phyloP scores from a whole-genome alignment of 1,139 yeast species.

The Hanseniaspora uvarum region DNA sequence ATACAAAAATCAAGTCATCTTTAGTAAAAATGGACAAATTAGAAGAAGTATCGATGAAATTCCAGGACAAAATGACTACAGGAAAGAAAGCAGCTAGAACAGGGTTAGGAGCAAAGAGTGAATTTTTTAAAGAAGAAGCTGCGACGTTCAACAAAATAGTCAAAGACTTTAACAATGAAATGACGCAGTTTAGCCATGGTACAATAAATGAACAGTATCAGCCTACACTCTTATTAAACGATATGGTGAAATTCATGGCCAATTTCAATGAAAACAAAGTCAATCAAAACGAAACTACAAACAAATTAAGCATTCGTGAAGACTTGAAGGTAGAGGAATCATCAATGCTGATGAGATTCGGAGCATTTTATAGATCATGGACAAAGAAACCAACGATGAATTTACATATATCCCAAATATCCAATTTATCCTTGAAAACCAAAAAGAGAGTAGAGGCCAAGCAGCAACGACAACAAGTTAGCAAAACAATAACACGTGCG shows the following conservation, averaged over 20 bases:
- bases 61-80: slow-evolving; percentile 6
- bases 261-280: slow-evolving; percentile 22
- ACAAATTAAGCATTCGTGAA: slow-evolving; percentile 19
- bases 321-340: slow-evolving; percentile 34
- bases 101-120: slow-evolving; percentile 17
- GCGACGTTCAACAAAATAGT: slow-evolving; percentile 9
- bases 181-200: slow-evolving; percentile 13
- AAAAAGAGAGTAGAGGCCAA: slow-evolving; percentile 28
- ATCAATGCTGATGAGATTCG: slow-evolving; percentile 45
- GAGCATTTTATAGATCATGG: slow-evolving; percentile 42
- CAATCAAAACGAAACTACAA: slow-evolving; percentile 21
- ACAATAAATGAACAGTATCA: slow-evolving; percentile 4
- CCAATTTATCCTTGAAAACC: slow-evolving; percentile 51
- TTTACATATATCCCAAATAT: slow-evolving; percentile 64
- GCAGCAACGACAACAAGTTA: slow-evolving; percentile 29
- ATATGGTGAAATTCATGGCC: slow-evolving; percentile 15
- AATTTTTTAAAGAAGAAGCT: slow-evolving; percentile 16
- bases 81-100: neutral
- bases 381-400: slow-evolving; percentile 43
- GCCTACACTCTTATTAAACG: slow-evolving; percentile 16
- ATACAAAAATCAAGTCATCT: slow-evolving; percentile 3
- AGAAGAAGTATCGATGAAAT: slow-evolving; percentile 5
- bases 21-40: slow-evolving; percentile 1
- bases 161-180: slow-evolving; percentile 9
- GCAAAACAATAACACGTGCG: slow-evolving; percentile 43